Evolutionary conservation across 768 basidiomycete genomes (phyloP), one percentile per base, ranked within the genome.

Genomic region (Gymnopilus dilepis): DNA sequence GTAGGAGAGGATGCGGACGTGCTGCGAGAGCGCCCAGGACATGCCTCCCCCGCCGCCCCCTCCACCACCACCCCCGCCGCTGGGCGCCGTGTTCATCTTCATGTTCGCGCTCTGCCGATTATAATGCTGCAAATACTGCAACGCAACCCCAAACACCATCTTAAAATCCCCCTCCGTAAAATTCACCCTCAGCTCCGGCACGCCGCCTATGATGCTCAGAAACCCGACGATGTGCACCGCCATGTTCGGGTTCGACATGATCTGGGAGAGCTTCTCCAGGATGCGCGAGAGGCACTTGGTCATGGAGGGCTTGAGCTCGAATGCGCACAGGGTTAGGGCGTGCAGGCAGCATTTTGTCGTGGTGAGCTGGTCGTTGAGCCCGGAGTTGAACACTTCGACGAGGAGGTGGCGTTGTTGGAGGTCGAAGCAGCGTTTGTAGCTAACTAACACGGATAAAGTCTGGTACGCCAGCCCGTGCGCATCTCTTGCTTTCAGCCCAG

Each of bases 171-270:
- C 84, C 64, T 95, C 93, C 2, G 92, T 95, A 67, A 99, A 92
- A 74, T 97, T 99, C 58, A 88, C 87, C 73, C 95, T 92, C 6
- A 99, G 78, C 6, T 83, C 76, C 1, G 86, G 89, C 13, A 91
- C 83, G 1, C 94, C 92, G 3, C 93, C 95, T 45, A 97, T 83
- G 62, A 97, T 89, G 42, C 87, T 84, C 22, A 99, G 84, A 73
- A 99, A 92, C 63, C 92, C 92, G 60, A 99, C 86, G 72, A 99
- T 96, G 71, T 99, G 96, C n/a, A 96, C 91, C 6, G 95, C 91
- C 84, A 98, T 91, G 61, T 88, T 88, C 2, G 94, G 87, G 56
- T 92, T 95, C 0, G 94, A 94, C 89, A 98, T 96, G 76, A 99
- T 97, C 72, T 92, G 90, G 6, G 91, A 89, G 28, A 99, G 83